A percentile compares a stretch with the other conserved stretches of the same genome.
Conservation (phyloP, 805 yeast genomes). For the Schizosaccharomyces cryophilus region DNA sequence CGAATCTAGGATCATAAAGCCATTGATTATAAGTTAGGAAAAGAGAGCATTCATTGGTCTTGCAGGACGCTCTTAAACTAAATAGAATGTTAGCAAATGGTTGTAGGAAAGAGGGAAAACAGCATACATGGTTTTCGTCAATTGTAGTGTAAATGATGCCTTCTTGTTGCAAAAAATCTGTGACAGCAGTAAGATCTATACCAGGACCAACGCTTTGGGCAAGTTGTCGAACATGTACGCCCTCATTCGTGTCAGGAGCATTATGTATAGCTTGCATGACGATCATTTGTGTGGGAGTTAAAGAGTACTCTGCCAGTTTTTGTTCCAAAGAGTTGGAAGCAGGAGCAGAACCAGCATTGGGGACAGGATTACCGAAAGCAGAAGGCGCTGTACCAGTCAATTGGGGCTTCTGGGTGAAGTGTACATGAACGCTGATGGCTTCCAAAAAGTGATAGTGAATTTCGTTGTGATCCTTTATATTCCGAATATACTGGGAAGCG, state of each 20-base stretch:
- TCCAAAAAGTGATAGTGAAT: constrained; percentile 35
- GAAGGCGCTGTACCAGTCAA: neutral
- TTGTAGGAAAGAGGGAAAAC: neutral
- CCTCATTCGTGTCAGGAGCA: constrained; percentile 6
- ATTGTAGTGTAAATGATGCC: constrained; percentile 8
- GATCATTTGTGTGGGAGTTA: constrained; percentile 6
- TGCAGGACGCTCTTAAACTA: neutral
- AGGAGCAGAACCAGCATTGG: neutral
- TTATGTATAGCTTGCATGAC: constrained; percentile 4
- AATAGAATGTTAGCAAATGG: neutral
- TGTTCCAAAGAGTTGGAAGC: constrained; percentile 2
- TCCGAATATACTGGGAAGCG: constrained; percentile 25
- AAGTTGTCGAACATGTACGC: constrained; percentile 5
- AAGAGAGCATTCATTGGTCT: neutral
- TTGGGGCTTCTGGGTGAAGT: constrained; percentile 1
- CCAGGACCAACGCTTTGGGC: constrained; percentile 4
- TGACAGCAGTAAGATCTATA: neutral
- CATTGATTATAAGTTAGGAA: neutral
- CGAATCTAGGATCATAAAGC: too few species aligned
- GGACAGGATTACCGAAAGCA: neutral
- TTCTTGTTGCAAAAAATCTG: constrained; percentile 5
- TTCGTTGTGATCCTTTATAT: constrained; percentile 31
- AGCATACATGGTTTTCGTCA: constrained; percentile 7
- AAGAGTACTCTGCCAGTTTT: constrained; percentile 3
- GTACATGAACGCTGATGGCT: constrained; percentile 15